These are phyloP conservation scores for Graphium sp. DNA, from an alignment of 2,329 filamentous ascomycete species.

Conservation along the genomic window DNA sequence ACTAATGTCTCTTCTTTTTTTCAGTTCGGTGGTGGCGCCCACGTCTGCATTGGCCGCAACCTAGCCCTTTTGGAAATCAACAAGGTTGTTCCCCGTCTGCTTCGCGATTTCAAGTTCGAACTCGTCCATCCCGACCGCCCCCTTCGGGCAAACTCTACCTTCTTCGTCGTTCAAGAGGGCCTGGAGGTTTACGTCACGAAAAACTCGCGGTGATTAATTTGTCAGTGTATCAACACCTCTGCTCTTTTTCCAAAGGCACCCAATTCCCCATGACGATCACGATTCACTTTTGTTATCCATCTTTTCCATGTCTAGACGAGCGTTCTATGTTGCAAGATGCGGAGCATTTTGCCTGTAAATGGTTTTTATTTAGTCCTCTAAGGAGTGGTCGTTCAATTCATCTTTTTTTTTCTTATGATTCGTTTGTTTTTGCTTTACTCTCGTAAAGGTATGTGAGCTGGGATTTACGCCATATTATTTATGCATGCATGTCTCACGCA, in stretches of 20 bases:
- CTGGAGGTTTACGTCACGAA: slow-evolving; percentile 31
- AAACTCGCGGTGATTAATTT: too few species aligned
- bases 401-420: not conserved
- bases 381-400: not conserved
- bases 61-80: slow-evolving; percentile 39
- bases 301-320: not conserved
- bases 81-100: slow-evolving; percentile 37
- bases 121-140: slow-evolving; percentile 29
- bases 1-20: not conserved
- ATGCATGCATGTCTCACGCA: too few species aligned
- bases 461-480: too few species aligned
- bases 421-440: not conserved
- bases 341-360: too few species aligned
- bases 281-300: not conserved
- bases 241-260: not conserved
- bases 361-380: too few species aligned
- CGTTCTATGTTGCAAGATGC: too few species aligned
- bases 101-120: slow-evolving; percentile 35
- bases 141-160: slow-evolving; percentile 35
- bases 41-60: slow-evolving; percentile 37
- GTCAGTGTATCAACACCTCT: too few species aligned
- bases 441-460: too few species aligned
- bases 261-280: not conserved
- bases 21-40: slow-evolving; percentile 34
- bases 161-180: slow-evolving; percentile 42